phyloP scores from a whole-genome alignment of 2,329 filamentous ascomycete species.

The Endoconidiophora laricicola region DNA sequence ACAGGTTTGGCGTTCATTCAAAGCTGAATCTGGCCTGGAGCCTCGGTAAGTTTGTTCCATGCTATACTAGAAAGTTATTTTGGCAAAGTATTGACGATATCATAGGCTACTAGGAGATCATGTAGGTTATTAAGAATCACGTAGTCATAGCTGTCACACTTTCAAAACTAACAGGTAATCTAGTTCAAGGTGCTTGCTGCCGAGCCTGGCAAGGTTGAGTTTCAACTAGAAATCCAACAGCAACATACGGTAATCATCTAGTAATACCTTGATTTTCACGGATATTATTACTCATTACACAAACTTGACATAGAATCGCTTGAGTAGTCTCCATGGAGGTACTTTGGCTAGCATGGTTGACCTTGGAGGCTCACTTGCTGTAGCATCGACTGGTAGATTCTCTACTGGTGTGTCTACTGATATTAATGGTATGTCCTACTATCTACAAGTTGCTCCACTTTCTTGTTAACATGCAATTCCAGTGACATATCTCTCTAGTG shows the following conservation, averaged over 20 bases:
- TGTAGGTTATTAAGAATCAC: conserved; percentile 18
- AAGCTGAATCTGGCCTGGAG: conserved; percentile 71
- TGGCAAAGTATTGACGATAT: background rate
- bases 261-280: background rate
- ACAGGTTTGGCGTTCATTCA: conserved; percentile 74
- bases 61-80: background rate
- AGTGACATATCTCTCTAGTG: conserved; percentile 48
- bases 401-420: conserved; percentile 50
- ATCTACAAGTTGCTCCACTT: background rate
- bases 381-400: conserved; percentile 46
- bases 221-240: conserved; percentile 58
- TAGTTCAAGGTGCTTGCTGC: conserved; percentile 54
- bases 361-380: conserved; percentile 46
- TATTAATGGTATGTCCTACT: conserved; percentile 33
- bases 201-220: conserved; percentile 50
- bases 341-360: conserved; percentile 64
- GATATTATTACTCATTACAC: background rate
- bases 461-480: background rate
- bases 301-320: conserved; percentile 43
- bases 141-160: background rate
- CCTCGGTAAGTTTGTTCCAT: conserved; percentile 45
- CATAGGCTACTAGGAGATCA: conserved; percentile 26
- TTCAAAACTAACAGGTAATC: background rate
- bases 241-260: conserved; percentile 49
- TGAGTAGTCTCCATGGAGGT: conserved; percentile 62